Evolutionary conservation across 2,329 filamentous ascomycete genomes (phyloP), one percentile per base, ranked within the genome.

Genomic region (Hypoxylon sp.): DNA sequence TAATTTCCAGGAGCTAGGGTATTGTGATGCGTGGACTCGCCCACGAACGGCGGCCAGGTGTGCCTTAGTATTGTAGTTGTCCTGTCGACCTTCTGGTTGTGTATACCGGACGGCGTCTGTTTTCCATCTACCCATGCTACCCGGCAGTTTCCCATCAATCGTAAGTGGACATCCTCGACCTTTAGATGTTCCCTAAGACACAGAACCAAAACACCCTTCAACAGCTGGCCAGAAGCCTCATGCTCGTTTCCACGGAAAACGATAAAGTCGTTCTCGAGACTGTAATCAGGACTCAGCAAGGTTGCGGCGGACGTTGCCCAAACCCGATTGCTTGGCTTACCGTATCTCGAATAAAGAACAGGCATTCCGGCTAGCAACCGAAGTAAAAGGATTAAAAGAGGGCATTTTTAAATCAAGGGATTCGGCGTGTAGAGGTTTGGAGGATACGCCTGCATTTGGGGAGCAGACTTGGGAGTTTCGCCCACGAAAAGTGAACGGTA

Each of bases 231-330:
- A 44, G 90, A 86, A 48, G 91, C 90, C 74, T 94, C 92, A 74
- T 91, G 84, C 59, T 92, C 89, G 69, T 81, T 85, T 63, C 92
- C 92, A 55, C 91, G 89, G 67, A 95, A 90, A 28, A 94, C 89
- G 62, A 94, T 87, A 59, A 94, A 91, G 72, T 92, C 89, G 72
- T 90, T 89, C 54, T 94, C 90, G 63, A 94, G 85, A 54, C 91
- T 93, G 72, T 17, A 28, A 39, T 43, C 53, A 67, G 28, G 19
- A 61, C 65, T 72, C 62, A 49, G 65, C 32, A 66, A 61, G 59
- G 47, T 56, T 56, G 52, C 22, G 56, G 61, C 49, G 19, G 52
- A 34, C 13, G 28, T 47, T 39, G 46, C 41, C 30, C 28, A 39
- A 59, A 47, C 54, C 49, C 39, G 62, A 34, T 13, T n/a, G 30